Evolutionary conservation across 768 basidiomycete genomes (phyloP).

Genomic region (Suillus ampliporus): DNA sequence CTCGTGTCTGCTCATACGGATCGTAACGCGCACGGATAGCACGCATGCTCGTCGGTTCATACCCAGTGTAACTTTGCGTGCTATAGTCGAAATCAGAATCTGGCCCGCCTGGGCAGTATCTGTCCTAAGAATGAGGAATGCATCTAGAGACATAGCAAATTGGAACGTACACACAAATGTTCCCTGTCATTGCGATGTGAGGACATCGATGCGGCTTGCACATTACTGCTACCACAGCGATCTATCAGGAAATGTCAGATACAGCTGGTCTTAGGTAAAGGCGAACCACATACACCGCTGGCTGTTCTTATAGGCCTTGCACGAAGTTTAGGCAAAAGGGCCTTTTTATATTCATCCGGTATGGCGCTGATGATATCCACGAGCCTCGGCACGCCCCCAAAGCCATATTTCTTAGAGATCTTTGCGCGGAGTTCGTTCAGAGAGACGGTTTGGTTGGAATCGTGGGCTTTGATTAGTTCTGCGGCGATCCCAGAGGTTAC

Average conservation of each 20-base stretch:
- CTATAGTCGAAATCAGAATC: constrained; percentile 99
- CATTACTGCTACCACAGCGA: constrained; percentile 99
- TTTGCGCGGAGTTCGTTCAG: constrained; percentile 87
- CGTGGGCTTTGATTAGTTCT: constrained; percentile 89
- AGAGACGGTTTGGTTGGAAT: constrained; percentile 77
- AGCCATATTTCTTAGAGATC: constrained; percentile 89
- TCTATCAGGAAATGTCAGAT: constrained; percentile 51
- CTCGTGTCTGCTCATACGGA: constrained; percentile 96
- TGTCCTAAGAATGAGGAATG: constrained; percentile 34
- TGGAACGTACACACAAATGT: constrained; percentile 90
- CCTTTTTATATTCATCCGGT: constrained; percentile 96
- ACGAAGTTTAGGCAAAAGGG: constrained; percentile 84
- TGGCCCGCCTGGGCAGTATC: constrained; percentile 98
- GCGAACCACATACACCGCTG: constrained; percentile 75
- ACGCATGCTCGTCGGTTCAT: constrained; percentile 98
- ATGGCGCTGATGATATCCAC: constrained; percentile 99
- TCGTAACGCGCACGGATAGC: constrained; percentile 97
- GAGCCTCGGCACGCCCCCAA: constrained; percentile 86
- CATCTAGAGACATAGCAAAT: background rate
- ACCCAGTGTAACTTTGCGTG: constrained; percentile 94
- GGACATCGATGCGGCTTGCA: constrained; percentile 99
- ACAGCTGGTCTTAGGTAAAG: background rate
- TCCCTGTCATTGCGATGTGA: constrained; percentile 99
- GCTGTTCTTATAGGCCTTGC: constrained; percentile 97
- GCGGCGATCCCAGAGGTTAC: constrained; percentile 95